A percentile compares a stretch with the other conserved stretches of the same genome.
Evolutionary conservation across 169 alveolate genomes (phyloP).

Genomic region (Plasmodium blacklocki): DNA sequence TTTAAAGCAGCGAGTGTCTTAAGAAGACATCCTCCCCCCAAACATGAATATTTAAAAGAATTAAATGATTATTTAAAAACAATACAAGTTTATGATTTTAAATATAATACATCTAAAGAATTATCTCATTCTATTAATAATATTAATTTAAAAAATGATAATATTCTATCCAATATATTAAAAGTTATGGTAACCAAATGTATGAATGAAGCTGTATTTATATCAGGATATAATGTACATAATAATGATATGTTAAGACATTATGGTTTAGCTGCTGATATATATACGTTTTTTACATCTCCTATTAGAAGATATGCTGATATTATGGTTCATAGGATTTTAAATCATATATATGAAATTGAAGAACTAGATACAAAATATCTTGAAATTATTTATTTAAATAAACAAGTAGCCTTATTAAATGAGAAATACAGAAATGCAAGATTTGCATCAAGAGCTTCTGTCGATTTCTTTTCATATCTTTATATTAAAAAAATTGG

Average conservation of each 20-base stretch:
- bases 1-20: constrained; percentile 94
- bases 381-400: constrained; percentile 65
- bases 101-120: constrained; percentile 90
- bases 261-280: constrained; percentile 98
- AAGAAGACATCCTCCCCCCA: constrained; percentile 97
- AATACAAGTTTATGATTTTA: constrained; percentile 85
- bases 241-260: constrained; percentile 81
- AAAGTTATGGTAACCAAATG: constrained; percentile 95
- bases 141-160: constrained; percentile 88
- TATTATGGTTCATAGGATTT: constrained; percentile 96
- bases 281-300: constrained; percentile 99
- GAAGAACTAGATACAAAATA: constrained; percentile 77
- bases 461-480: constrained; percentile 74
- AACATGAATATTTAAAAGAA: constrained; percentile 92
- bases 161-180: constrained; percentile 90
- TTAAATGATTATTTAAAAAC: constrained; percentile 89
- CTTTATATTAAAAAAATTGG: constrained; percentile 75
- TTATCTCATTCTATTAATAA: constrained; percentile 92
- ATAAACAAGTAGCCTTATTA: constrained; percentile 30
- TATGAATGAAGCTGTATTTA: constrained; percentile 95
- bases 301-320: constrained; percentile 99
- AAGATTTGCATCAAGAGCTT: constrained; percentile 75
- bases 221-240: constrained; percentile 77
- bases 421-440: constrained; percentile 75
- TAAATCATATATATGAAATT: constrained; percentile 83